phyloP scores from a whole-genome alignment of 768 basidiomycete species.

The Naganishia friedmannii region DNA sequence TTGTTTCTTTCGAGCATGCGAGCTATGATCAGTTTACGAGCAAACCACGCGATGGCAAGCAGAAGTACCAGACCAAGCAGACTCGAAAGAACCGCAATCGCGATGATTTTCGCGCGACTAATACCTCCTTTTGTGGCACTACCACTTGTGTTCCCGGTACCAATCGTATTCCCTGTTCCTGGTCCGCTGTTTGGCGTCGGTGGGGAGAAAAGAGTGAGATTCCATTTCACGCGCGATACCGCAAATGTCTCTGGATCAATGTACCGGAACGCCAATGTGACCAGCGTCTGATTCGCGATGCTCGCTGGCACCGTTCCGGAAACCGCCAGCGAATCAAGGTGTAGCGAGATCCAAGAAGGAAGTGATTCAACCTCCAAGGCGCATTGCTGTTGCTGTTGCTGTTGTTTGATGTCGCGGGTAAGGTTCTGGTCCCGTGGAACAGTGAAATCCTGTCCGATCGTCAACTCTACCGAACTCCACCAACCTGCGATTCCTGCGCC shows the following conservation, averaged over 20 bases:
- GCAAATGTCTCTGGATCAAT: constrained; percentile 15
- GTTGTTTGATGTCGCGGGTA: neutral
- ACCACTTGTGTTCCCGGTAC: no score
- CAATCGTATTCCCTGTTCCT: neutral
- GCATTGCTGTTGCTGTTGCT: neutral
- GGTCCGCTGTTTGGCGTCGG: no score
- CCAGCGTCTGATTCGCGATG: neutral
- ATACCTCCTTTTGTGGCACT: neutral
- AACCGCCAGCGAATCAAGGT: neutral
- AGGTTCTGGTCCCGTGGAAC: neutral
- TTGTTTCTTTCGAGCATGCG: neutral
- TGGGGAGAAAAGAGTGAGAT: constrained; percentile 6
- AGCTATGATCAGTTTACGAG: neutral
- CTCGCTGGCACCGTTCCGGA: neutral
- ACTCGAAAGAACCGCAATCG: constrained; percentile 1
- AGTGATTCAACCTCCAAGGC: neutral
- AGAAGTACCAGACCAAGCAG: neutral
- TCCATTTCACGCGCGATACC: neutral
- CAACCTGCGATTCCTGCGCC: neutral
- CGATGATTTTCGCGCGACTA: neutral
- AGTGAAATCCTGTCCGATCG: constrained; percentile 1
- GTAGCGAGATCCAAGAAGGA: neutral
- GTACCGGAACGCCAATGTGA: neutral
- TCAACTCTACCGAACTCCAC: neutral
- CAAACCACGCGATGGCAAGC: neutral